Evolutionary conservation across 2,329 filamentous ascomycete species (phyloP).

Genomic region (Pezicula neosporulosa): DNA sequence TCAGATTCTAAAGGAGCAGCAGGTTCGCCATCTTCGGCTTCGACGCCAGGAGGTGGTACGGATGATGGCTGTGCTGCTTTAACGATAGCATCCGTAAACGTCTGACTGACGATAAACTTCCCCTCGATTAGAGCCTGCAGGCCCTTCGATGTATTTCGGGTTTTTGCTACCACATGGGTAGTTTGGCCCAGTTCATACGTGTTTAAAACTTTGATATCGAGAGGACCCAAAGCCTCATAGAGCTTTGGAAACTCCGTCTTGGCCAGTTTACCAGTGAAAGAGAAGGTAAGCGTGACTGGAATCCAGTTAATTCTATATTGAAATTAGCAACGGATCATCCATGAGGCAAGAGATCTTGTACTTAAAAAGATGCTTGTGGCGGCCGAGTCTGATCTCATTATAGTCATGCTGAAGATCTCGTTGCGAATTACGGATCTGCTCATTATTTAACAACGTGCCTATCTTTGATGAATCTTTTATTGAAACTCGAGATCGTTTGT

Average conservation of each 20-base stretch:
- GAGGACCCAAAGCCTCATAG: slow-evolving; percentile 65
- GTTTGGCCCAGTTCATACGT: slow-evolving; percentile 70
- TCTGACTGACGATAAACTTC: slow-evolving; percentile 68
- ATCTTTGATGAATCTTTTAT: slow-evolving; percentile 85
- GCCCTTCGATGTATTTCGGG: slow-evolving; percentile 84
- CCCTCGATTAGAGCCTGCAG: slow-evolving; percentile 83
- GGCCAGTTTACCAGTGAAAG: slow-evolving; percentile 67
- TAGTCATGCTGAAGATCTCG: slow-evolving; percentile 51
- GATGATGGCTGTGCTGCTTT: slow-evolving; percentile 49
- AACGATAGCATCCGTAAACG: slow-evolving; percentile 71
- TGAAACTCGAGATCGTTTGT: slow-evolving; percentile 60
- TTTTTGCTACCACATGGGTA: slow-evolving; percentile 85
- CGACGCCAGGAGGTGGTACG: slow-evolving; percentile 33
- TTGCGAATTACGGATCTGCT: slow-evolving; percentile 61
- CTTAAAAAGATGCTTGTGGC: slow-evolving; percentile 61
- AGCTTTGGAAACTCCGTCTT: slow-evolving; percentile 61
- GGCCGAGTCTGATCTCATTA: slow-evolving; percentile 70
- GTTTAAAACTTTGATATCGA: slow-evolving; percentile 83
- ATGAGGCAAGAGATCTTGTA: slow-evolving; percentile 27
- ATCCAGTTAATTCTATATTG: slow-evolving; percentile 68
- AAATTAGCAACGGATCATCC: slow-evolving; percentile 1
- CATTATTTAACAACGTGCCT: slow-evolving; percentile 75
- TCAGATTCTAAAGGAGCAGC: slow-evolving; percentile 12
- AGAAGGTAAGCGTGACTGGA: slow-evolving; percentile 78
- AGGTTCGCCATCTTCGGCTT: slow-evolving; percentile 11